Evolutionary conservation across 73 alveolate genomes (phyloP).

Genomic region (Uronychia setigera): DNA sequence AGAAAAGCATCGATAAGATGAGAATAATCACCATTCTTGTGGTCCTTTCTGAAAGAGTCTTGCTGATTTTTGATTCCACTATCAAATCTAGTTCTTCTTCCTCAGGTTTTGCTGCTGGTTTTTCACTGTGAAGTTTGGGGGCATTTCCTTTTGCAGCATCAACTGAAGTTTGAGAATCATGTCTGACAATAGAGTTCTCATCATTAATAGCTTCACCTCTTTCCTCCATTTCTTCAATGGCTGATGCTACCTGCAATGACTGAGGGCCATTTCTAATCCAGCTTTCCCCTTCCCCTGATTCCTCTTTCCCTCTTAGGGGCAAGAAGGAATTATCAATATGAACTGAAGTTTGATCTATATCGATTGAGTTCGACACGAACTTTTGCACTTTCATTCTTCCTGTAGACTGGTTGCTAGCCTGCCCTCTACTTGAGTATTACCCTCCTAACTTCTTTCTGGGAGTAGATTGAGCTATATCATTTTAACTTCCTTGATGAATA

Average conservation of each 20-base stretch:
- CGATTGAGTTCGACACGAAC: not conserved
- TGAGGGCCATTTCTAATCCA: not conserved
- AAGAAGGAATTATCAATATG: not conserved
- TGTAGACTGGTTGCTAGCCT: too few species aligned
- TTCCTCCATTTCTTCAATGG: not conserved
- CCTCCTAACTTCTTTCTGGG: not conserved
- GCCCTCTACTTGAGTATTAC: too few species aligned
- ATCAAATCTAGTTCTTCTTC: constrained; percentile 44
- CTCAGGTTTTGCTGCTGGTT: not conserved
- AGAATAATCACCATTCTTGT: constrained; percentile 48
- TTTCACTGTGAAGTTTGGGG: not conserved
- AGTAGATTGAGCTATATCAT: not conserved
- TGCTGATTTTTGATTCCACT: constrained; percentile 50
- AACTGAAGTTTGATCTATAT: not conserved
- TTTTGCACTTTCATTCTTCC: not conserved
- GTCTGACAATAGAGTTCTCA: not conserved
- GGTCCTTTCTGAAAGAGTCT: constrained; percentile 52
- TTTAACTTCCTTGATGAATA: too few species aligned
- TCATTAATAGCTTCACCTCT: not conserved
- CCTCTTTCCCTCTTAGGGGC: not conserved
- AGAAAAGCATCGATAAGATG: constrained; percentile 47
- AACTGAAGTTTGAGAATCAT: too few species aligned
- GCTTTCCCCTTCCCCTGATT: not conserved
- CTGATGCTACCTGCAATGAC: not conserved
- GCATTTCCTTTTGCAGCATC: not conserved